These are phyloP conservation scores for Coemansia sp. DNA, from an alignment of 192 early-diverging fungal species.

Conservation along the genomic window DNA sequence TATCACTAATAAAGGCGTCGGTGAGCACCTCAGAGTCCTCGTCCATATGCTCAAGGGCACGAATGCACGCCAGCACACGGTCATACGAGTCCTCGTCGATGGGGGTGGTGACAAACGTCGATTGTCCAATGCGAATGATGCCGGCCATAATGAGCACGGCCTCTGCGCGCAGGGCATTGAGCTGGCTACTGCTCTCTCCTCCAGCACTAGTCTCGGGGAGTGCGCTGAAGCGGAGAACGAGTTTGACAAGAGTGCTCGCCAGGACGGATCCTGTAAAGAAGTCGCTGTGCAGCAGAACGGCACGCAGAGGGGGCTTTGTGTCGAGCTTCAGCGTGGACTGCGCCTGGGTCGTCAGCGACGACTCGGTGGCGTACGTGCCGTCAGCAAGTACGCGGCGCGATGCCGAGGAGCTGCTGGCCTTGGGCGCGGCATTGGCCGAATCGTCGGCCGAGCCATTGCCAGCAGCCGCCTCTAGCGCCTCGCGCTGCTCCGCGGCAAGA, in stretches of 20 bases:
- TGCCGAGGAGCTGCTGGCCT: background rate
- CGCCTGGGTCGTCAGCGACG: conserved; percentile 65
- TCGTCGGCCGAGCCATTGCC: conserved; percentile 42
- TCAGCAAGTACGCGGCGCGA: conserved; percentile 85
- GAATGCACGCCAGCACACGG: conserved; percentile 85
- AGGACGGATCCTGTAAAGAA: conserved; percentile 90
- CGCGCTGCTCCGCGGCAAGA: conserved; percentile 86
- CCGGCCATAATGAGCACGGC: conserved; percentile 98
- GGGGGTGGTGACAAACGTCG: conserved; percentile 72
- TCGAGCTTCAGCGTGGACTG: conserved; percentile 54
- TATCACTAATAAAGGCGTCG: conserved; percentile 59
- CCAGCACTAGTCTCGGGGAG: conserved; percentile 9
- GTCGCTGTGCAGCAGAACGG: conserved; percentile 87
- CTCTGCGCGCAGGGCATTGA: conserved; percentile 89
- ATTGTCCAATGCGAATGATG: conserved; percentile 89
- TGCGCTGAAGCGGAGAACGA: conserved; percentile 70
- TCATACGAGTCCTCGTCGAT: conserved; percentile 98
- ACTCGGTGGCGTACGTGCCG: conserved; percentile 97
- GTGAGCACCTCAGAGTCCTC: conserved; percentile 32
- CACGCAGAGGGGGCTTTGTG: conserved; percentile 44
- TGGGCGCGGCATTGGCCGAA: conserved; percentile 26
- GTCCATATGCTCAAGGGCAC: conserved; percentile 63
- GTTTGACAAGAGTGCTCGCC: conserved; percentile 84
- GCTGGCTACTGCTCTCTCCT: conserved; percentile 19
- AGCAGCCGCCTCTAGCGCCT: conserved; percentile 66